Conservation (phyloP, 2,329 filamentous ascomycete species). For the Chaetothyriales sp. region DNA sequence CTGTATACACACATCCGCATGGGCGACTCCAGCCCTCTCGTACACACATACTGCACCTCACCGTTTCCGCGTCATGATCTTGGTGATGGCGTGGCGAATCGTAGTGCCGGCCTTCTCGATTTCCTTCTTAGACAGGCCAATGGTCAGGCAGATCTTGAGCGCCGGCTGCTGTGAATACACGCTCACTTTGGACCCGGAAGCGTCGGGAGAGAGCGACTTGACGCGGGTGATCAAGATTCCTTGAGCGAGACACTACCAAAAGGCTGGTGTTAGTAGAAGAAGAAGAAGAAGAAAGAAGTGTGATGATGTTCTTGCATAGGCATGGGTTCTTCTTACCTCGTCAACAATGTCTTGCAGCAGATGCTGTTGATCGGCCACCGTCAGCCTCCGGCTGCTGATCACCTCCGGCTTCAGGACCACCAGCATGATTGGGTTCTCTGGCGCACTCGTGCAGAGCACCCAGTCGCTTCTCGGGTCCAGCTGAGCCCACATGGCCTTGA, state of each 20-base stretch:
- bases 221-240: slow-evolving; percentile 78
- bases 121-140: slow-evolving; percentile 79
- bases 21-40: too few species aligned
- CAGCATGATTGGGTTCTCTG: slow-evolving; percentile 77
- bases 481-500: slow-evolving; percentile 69
- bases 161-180: slow-evolving; percentile 54
- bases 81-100: slow-evolving; percentile 85
- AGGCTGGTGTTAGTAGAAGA: slow-evolving; percentile 4
- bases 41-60: slow-evolving; percentile 11
- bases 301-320: neutral
- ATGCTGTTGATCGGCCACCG: slow-evolving; percentile 62
- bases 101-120: slow-evolving; percentile 81
- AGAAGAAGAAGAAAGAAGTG: neutral
- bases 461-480: slow-evolving; percentile 88
- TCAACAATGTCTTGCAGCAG: slow-evolving; percentile 87
- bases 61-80: slow-evolving; percentile 54
- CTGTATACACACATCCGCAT: too few species aligned
- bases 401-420: slow-evolving; percentile 73
- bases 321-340: slow-evolving; percentile 49
- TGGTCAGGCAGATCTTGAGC: slow-evolving; percentile 81
- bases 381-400: slow-evolving; percentile 53
- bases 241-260: slow-evolving; percentile 57
- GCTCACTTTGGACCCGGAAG: slow-evolving; percentile 50
- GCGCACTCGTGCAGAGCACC: slow-evolving; percentile 64
- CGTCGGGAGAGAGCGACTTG: slow-evolving; percentile 57